These are phyloP conservation scores for Yamadazyma oceani DNA, from an alignment of 1,139 yeast species.

Conservation along the genomic window DNA sequence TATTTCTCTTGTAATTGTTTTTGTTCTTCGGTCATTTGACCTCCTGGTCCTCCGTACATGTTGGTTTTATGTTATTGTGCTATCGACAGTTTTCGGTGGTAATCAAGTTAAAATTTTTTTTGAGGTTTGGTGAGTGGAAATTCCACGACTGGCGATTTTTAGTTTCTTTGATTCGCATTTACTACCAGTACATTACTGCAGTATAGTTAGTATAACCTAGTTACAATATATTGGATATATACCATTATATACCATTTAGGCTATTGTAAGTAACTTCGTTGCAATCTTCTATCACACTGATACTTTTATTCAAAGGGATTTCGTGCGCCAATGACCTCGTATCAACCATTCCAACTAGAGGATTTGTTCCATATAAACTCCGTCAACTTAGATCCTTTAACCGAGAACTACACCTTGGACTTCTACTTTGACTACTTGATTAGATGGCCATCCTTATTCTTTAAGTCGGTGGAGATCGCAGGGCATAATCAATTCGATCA, in stretches of 20 bases:
- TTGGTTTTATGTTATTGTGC: no score
- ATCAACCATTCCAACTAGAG: conserved; percentile 81
- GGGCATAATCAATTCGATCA: conserved; percentile 18
- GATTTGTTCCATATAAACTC: conserved; percentile 73
- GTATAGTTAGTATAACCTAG: no score
- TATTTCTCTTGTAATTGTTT: conserved; percentile 70
- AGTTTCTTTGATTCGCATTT: not conserved
- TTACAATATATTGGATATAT: no score
- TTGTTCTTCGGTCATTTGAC: conserved; percentile 72
- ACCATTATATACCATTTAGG: no score
- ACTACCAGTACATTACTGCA: no score
- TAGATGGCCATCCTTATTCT: conserved; percentile 87
- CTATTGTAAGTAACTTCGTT: no score
- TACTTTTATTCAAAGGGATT: no score
- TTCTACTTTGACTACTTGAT: conserved; percentile 83
- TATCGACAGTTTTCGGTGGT: no score
- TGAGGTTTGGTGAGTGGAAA: no score
- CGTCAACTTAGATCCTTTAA: conserved; percentile 81
- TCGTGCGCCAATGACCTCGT: conserved; percentile 90
- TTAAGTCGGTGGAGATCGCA: conserved; percentile 58
- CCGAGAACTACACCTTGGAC: conserved; percentile 84
- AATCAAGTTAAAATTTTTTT: no score
- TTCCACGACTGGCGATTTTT: not conserved
- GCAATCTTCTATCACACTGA: no score
- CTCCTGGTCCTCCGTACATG: conserved; percentile 80